phyloP scores from a whole-genome alignment of 163 green algal genomes.

The Chlorella variabilis region DNA sequence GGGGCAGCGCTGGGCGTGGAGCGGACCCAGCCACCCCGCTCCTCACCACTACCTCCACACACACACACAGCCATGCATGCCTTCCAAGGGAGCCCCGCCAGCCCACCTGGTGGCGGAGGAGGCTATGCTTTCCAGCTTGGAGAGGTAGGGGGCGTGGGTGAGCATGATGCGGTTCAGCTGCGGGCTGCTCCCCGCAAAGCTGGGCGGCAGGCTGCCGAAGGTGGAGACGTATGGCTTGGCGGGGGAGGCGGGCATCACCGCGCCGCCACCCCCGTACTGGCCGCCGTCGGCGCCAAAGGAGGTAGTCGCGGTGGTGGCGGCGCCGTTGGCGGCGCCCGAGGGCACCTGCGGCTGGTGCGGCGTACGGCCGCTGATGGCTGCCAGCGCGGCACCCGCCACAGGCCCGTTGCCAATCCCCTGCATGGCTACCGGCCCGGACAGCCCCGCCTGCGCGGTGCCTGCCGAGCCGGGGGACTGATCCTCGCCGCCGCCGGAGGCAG shows the following conservation, averaged over 20 bases:
- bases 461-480: too few relatives aligned
- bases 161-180: conserved; percentile 26
- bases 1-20: too few relatives aligned
- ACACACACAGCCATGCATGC: background rate
- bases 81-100: background rate
- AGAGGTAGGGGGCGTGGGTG: conserved; percentile 61
- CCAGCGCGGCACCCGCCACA: background rate
- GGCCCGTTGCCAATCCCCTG: background rate
- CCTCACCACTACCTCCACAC: background rate
- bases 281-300: too few relatives aligned
- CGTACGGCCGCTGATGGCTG: background rate
- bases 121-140: conserved; percentile 86
- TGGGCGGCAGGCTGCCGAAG: conserved; percentile 22
- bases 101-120: conserved; percentile 73
- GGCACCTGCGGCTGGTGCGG: background rate
- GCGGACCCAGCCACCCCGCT: too few relatives aligned
- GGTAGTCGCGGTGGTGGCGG: background rate
- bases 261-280: background rate
- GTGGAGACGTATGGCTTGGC: background rate
- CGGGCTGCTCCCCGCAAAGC: background rate
- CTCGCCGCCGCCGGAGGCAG: too few relatives aligned
- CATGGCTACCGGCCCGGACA: conserved; percentile 2
- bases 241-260: background rate
- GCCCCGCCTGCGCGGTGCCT: too few relatives aligned
- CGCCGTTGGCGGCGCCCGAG: background rate